phyloP scores from a whole-genome alignment of 257 asterid species.

The Fraxinus americana region DNA sequence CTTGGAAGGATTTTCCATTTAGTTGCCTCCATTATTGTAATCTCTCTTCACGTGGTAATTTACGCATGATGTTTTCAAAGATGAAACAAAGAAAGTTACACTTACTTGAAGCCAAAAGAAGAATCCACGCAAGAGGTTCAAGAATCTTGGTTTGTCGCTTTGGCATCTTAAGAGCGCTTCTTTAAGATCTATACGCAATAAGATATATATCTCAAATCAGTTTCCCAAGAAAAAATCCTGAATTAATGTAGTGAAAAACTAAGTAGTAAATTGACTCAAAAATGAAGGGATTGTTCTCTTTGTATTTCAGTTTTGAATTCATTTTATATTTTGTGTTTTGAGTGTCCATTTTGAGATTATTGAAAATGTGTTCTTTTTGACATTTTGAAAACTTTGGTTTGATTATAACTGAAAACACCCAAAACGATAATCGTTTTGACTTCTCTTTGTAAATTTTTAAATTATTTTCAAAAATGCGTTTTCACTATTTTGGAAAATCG shows the following conservation, averaged over 20 bases:
- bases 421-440: no score
- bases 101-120: slow-evolving; percentile 10
- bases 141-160: background rate
- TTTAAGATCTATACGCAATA: background rate
- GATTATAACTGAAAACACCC: no score
- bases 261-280: background rate
- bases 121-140: background rate
- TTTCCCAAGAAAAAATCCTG: background rate
- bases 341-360: no score
- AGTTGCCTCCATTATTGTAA: background rate
- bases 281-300: no score
- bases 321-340: no score
- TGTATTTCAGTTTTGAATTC: no score
- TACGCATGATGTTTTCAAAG: background rate
- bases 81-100: background rate
- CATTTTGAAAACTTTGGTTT: no score
- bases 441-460: no score
- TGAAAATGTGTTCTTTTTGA: no score
- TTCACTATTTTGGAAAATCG: no score
- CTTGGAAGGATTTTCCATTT: background rate
- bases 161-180: background rate
- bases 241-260: background rate
- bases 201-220: background rate
- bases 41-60: background rate
- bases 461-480: no score